Base-by-base conservation (phyloP, 129 eudicot genomes). In the Flaveria trinervia region DNA sequence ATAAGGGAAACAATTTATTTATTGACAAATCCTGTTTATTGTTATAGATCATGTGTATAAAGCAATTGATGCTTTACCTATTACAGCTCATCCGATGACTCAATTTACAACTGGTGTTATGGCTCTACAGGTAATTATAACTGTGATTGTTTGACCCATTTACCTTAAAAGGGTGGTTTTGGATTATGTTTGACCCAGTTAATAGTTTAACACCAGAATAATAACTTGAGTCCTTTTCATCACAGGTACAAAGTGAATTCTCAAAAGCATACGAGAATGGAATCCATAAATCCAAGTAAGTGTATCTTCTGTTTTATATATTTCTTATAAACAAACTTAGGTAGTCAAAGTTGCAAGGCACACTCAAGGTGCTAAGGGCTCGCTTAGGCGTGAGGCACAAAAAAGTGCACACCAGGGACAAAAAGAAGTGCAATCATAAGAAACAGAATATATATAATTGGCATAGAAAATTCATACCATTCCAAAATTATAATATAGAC, bases 221-320 rank as follows among this genome's bases (percentile, higher is more conserved):
- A 5, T 62, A 62, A 17, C 20, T 26, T 30, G 68, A 61, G 68
- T 75, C 8, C n/a, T 64, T 62, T 70, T 36, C 72, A 73, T 75
- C 66, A 43, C 73, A 92, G 99, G 92, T 86, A 68, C 86, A 92
- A 87, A 95, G 99, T 86, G 99, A 95, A 87, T 95, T 95, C 74
- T 95, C 86, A 82, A 91, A 95, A 90, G 99, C 99, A 65, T 95
- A 95, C 74, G 99, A 95, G 85, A 95, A 86, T 74, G 99, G 99
- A 56, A 92, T 95, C 79, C 96, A 89, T 72, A 95, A 91, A 83
- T 86, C 99, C 60, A 95, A 89, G 97, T 89, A 20, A 20, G 72
- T 83, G 92, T 81, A 64, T 7, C n/a, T 45, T 30, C 45, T 39
- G 20, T 10, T 65, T 23, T 50, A 20, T 73, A 23, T 43, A 33